phyloP scores from a whole-genome alignment of 1,139 yeast genomes.

The Nakaseomyces kungkrabaensis region DNA sequence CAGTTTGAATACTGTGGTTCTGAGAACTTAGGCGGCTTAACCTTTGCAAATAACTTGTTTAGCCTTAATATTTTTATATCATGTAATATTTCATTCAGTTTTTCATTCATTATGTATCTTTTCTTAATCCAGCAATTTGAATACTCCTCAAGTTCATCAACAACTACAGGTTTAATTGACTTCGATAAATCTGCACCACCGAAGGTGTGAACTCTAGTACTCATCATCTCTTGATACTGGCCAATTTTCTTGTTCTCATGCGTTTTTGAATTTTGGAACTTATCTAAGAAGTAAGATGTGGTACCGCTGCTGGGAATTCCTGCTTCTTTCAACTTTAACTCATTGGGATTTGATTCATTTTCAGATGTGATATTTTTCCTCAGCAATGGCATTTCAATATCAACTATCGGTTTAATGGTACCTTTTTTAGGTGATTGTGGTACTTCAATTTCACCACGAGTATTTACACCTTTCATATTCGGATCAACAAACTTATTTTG shows the following conservation, averaged over 20 bases:
- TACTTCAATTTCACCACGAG: slow-evolving; percentile 13
- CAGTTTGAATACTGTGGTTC: slow-evolving; percentile 70
- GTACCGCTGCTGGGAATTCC: slow-evolving; percentile 6
- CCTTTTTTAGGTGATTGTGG: slow-evolving; percentile 17
- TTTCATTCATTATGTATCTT: slow-evolving; percentile 37
- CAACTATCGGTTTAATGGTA: background rate
- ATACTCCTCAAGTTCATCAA: slow-evolving; percentile 30
- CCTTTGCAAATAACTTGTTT: slow-evolving; percentile 52
- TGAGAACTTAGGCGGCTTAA: slow-evolving; percentile 54
- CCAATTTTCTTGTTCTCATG: slow-evolving; percentile 16
- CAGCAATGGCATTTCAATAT: background rate
- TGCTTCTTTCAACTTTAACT: slow-evolving; percentile 1
- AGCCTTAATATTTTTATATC: slow-evolving; percentile 46
- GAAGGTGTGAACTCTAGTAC: slow-evolving; percentile 32
- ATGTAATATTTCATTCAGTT: slow-evolving; percentile 31
- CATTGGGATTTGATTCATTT: slow-evolving; percentile 7
- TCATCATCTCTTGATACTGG: slow-evolving; percentile 20
- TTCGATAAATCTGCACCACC: slow-evolving; percentile 12
- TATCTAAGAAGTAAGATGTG: slow-evolving; percentile 30
- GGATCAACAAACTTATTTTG: slow-evolving; percentile 13
- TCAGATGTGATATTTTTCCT: slow-evolving; percentile 5
- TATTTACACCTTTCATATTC: slow-evolving; percentile 10
- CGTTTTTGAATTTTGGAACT: slow-evolving; percentile 20
- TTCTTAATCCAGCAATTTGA: slow-evolving; percentile 33
- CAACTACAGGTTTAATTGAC: slow-evolving; percentile 20